Base-by-base conservation (phyloP, 306 rosid genomes). In the Cicer bijugum region DNA sequence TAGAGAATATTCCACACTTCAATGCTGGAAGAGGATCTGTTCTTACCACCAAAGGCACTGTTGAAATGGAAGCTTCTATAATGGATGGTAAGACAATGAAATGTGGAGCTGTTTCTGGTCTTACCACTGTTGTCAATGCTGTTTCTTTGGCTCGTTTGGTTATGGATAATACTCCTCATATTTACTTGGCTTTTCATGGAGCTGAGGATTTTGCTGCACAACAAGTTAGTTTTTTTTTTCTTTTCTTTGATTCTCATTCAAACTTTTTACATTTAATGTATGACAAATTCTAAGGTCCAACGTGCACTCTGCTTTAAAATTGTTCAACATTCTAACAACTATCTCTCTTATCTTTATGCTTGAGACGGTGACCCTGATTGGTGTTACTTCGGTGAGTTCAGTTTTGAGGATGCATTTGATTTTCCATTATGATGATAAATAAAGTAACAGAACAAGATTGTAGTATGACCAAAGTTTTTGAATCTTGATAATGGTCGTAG, bases 61-160 rank as follows among this genome's bases (percentile, higher is more conserved):
- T 92, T 10, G 97, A 92, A 84, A 92, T 92, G 97, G 97, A 92
- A 74, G 97, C 97, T 75, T 81, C 88, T 9, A 89, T 92, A 17
- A 92, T 92, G 97, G 97, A 92, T 65, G 87, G 92, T 6, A 68
- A 73, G 17, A 81, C 86, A 0, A 81, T 52, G 90, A 88, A 84
- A 56, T 93, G 98, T 56, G 98, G 97, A 20, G 92, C 97, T 19
- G 97, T 93, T 75, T 91, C 98, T 11, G 98, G 98, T 3, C 88
- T 93, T 35, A 82, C 83, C 0, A 93, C 97, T 0, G 94, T 93
- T 9, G 86, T 91, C 52, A 93, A 93, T 77, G 76, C 98, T 40
- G 77, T 93, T 39, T 93, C 98, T 52, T 75, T 93, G 55, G 98
- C 98, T 51, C 80, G 98, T 9, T 62, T 88, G 74, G 89, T 93